Percentiles rank a stretch among this genome's conserved stretches.
These are phyloP conservation scores for Sphagnurus paluster DNA, from an alignment of 1,284 basidiomycete genomes.

Conservation along the genomic window DNA sequence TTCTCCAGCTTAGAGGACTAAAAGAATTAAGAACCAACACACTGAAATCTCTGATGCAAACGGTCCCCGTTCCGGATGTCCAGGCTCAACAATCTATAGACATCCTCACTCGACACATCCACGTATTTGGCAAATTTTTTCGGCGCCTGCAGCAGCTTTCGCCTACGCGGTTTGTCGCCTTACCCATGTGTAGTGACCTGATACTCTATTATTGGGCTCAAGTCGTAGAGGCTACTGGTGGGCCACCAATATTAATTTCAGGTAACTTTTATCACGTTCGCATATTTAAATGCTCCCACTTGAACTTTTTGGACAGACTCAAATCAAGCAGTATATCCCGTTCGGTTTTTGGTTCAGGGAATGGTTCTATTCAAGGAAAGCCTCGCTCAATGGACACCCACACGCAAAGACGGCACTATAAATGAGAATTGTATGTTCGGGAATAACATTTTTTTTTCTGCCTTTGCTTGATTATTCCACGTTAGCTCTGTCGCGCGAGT, in stretches of 20 bases:
- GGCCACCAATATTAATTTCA: conserved; percentile 50
- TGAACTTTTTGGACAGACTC: conserved; percentile 39
- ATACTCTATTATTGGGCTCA: conserved; percentile 79
- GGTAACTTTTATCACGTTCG: conserved; percentile 47
- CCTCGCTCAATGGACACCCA: conserved; percentile 69
- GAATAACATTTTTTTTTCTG: neutral
- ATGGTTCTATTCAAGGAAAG: conserved; percentile 89
- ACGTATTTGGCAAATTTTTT: conserved; percentile 76
- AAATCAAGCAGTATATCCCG: conserved; percentile 60
- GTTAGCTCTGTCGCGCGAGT: conserved; percentile 64
- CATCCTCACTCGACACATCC: conserved; percentile 64
- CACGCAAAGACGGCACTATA: conserved; percentile 56
- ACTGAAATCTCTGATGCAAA: conserved; percentile 29
- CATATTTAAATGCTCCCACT: neutral
- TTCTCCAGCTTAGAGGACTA: conserved; percentile 52
- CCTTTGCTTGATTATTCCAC: conserved; percentile 3
- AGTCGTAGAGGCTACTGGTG: conserved; percentile 65
- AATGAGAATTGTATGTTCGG: conserved; percentile 60
- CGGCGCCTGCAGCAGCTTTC: conserved; percentile 67
- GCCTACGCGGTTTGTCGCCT: conserved; percentile 54
- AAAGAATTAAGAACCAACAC: conserved; percentile 44
- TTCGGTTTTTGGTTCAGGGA: conserved; percentile 82
- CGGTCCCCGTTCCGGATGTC: conserved; percentile 33
- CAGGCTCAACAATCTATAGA: conserved; percentile 45
- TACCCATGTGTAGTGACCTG: conserved; percentile 65